A percentile compares a stretch with the other conserved stretches of the same genome.
These are phyloP conservation scores for Colletotrichum abscissum DNA, from an alignment of 2,329 filamentous ascomycete species.

Conservation along the genomic window DNA sequence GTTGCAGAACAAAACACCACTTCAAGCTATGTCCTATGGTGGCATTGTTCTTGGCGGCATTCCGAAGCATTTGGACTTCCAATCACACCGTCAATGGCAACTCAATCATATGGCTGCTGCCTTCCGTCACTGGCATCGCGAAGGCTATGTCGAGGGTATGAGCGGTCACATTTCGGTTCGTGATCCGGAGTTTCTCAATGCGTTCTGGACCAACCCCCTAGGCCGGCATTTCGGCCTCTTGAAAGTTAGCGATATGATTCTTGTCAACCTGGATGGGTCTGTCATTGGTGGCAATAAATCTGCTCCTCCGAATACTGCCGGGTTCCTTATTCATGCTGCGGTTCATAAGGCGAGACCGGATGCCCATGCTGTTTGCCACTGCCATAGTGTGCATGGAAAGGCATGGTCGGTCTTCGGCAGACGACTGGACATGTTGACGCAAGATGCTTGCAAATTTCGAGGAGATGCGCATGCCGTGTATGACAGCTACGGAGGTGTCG, in stretches of 20 bases:
- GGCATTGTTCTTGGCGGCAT: constrained; percentile 11
- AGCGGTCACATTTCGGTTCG: constrained; percentile 73
- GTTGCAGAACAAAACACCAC: no score
- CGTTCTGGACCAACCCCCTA: constrained; percentile 74
- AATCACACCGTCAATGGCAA: constrained; percentile 55
- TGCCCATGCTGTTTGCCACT: constrained; percentile 64
- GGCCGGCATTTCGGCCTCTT: constrained; percentile 70
- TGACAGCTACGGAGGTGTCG: constrained; percentile 60
- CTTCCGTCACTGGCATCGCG: constrained; percentile 67
- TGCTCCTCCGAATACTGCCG: constrained; percentile 29
- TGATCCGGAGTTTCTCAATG: constrained; percentile 67
- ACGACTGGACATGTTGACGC: constrained; percentile 73
- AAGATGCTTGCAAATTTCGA: constrained; percentile 65
- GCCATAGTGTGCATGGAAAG: constrained; percentile 62
- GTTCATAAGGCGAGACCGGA: constrained; percentile 65
- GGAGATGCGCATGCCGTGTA: constrained; percentile 71
- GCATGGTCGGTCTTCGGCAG: constrained; percentile 69
- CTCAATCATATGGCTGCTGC: constrained; percentile 65
- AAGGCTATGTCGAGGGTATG: constrained; percentile 69
- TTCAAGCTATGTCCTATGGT: constrained; percentile 1
- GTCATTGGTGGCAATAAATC: constrained; percentile 70
- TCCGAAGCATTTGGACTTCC: constrained; percentile 3
- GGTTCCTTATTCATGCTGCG: constrained; percentile 58
- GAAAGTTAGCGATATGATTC: constrained; percentile 58
- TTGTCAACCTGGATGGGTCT: constrained; percentile 62